These are phyloP conservation scores for Populus deltoides DNA, from an alignment of 345 rosid species.

Conservation along the genomic window DNA sequence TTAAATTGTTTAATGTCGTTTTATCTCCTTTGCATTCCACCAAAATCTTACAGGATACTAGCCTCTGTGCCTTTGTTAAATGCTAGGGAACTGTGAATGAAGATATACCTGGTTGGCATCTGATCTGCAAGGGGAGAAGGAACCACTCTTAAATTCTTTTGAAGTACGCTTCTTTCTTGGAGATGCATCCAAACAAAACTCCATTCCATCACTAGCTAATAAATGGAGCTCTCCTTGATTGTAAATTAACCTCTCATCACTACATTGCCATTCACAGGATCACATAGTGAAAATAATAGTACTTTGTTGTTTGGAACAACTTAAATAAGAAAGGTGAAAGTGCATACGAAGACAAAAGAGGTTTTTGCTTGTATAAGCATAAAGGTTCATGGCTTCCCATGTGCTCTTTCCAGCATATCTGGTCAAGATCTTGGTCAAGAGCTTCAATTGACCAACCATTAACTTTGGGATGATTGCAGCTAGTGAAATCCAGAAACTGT, in stretches of 20 bases:
- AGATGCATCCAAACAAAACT: conserved; percentile 73
- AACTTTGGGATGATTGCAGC: conserved; percentile 64
- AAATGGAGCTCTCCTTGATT: conserved; percentile 45
- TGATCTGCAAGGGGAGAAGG: conserved; percentile 64
- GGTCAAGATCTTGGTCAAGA: conserved; percentile 40
- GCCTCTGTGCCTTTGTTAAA: conserved; percentile 3
- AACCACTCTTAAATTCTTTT: conserved; percentile 47
- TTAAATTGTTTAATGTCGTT: no score
- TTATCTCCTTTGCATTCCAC: not conserved
- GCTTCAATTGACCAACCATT: conserved; percentile 55
- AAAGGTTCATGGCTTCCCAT: conserved; percentile 34
- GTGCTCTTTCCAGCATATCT: conserved; percentile 68
- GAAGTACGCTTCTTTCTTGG: conserved; percentile 63
- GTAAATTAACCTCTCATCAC: conserved; percentile 49
- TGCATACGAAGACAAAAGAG: conserved; percentile 47
- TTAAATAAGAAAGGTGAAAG: not conserved
- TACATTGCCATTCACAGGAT: conserved; percentile 28
- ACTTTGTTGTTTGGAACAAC: conserved; percentile 1
- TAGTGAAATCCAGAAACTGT: conserved; percentile 53
- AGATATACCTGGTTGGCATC: conserved; percentile 75
- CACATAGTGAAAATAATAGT: not conserved
- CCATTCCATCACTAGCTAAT: conserved; percentile 48
- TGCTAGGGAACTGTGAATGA: not conserved
- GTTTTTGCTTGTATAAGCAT: conserved; percentile 66
- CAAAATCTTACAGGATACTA: not conserved